These are phyloP conservation scores for Xylaria grammica DNA, from an alignment of 495 filamentous ascomycete genomes.

Conservation along the genomic window DNA sequence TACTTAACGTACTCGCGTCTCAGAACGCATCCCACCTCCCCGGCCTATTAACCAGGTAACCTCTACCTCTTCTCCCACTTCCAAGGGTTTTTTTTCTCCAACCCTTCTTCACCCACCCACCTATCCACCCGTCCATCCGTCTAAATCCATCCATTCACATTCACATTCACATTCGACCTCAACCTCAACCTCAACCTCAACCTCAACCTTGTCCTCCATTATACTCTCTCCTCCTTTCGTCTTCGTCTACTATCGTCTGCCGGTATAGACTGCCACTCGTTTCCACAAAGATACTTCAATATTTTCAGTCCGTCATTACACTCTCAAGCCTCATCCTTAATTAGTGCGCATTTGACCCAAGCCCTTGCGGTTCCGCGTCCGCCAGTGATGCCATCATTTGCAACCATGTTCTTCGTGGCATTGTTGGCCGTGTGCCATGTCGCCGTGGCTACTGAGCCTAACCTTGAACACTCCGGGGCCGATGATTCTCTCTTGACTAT, in stretches of 20 bases:
- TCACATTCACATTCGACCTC: too few relatives aligned
- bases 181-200: too few relatives aligned
- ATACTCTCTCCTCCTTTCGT: not conserved
- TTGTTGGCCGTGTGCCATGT: constrained; percentile 28
- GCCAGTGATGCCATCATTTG: constrained; percentile 9
- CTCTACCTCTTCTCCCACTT: not conserved
- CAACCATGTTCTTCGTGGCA: constrained; percentile 22
- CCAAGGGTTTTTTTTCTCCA: not conserved
- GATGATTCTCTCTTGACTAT: not conserved
- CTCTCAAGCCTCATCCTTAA: constrained; percentile 3
- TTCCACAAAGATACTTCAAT: not conserved
- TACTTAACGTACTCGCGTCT: not conserved
- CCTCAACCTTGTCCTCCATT: too few relatives aligned
- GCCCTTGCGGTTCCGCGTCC: not conserved
- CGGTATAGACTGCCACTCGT: constrained; percentile 3
- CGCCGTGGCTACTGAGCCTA: constrained; percentile 10
- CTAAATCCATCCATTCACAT: too few relatives aligned
- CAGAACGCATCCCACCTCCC: too few relatives aligned
- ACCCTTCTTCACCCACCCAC: constrained; percentile 3
- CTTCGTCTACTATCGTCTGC: not conserved
- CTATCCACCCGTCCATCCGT: constrained; percentile 4
- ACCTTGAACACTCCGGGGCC: not conserved
- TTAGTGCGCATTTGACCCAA: not conserved
- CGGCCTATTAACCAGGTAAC: too few relatives aligned
- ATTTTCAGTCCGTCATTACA: not conserved